Evolutionary conservation across 1,284 basidiomycete species (phyloP).

Genomic region (Boletus hoseneyae): DNA sequence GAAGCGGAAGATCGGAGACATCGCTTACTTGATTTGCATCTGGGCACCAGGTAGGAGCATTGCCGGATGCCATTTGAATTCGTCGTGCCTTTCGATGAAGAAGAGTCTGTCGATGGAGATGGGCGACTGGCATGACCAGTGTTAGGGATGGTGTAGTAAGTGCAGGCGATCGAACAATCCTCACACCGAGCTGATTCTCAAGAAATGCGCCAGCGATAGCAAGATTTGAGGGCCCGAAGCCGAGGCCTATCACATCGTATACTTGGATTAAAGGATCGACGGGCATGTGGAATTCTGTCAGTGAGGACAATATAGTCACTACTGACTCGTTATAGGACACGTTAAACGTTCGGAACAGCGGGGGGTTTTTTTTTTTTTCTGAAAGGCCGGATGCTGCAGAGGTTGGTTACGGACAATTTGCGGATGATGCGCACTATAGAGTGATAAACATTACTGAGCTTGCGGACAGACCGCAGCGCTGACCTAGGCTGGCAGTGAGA

Average conservation of each 20-base stretch:
- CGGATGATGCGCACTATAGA: too few species aligned
- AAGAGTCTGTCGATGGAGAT: conserved; percentile 37
- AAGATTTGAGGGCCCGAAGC: conserved; percentile 59
- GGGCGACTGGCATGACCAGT: conserved; percentile 14
- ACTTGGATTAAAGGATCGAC: conserved; percentile 12
- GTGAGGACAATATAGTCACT: too few species aligned
- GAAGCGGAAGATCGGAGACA: background rate
- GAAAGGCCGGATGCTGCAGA: too few species aligned
- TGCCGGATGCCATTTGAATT: conserved; percentile 56
- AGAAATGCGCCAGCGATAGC: conserved; percentile 55
- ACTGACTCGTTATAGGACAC: too few species aligned
- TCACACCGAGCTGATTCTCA: conserved; percentile 31
- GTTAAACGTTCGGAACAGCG: too few species aligned
- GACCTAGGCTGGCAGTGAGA: too few species aligned
- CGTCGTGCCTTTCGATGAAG: conserved; percentile 50
- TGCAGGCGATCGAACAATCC: conserved; percentile 1
- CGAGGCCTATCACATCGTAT: conserved; percentile 53
- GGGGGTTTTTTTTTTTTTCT: too few species aligned
- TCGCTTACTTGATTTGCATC: conserved; percentile 55
- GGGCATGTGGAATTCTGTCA: conserved; percentile 4
- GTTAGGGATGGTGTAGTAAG: conserved; percentile 1
- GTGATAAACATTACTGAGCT: too few species aligned
- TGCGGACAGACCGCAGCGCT: too few species aligned
- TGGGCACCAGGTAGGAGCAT: conserved; percentile 55
- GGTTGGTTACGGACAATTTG: too few species aligned